Evolutionary conservation across 345 rosid genomes (phyloP).

Genomic region (Syzygium aqueum): DNA sequence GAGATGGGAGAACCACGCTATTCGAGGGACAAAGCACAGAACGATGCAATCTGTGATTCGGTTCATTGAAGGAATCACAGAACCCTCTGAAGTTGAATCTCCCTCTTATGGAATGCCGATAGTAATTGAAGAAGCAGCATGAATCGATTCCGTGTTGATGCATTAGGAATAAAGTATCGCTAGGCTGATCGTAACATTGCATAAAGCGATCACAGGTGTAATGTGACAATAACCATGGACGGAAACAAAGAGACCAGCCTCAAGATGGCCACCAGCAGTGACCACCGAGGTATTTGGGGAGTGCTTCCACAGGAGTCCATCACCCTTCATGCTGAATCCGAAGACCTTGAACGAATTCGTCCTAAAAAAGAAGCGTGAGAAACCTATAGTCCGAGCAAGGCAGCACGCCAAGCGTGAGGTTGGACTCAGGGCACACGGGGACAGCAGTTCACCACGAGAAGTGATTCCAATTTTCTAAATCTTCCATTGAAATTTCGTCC

Average conservation of each 20-base stretch:
- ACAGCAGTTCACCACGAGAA: slow-evolving; percentile 15
- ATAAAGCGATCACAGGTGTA: background rate
- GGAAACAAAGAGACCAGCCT: slow-evolving; percentile 8
- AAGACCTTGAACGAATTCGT: slow-evolving; percentile 15
- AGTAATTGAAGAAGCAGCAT: background rate
- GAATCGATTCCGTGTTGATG: background rate
- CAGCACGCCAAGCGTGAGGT: slow-evolving; percentile 15
- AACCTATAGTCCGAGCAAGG: slow-evolving; percentile 28
- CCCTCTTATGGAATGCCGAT: background rate
- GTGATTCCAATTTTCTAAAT: slow-evolving; percentile 6
- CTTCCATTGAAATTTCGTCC: background rate
- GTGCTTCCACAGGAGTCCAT: slow-evolving; percentile 19
- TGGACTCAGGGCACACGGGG: slow-evolving; percentile 28
- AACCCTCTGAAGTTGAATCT: slow-evolving; percentile 29
- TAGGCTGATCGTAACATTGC: background rate
- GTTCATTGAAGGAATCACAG: slow-evolving; percentile 2
- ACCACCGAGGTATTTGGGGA: slow-evolving; percentile 9
- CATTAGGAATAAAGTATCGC: background rate
- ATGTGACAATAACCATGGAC: background rate
- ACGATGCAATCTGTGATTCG: slow-evolving; percentile 20
- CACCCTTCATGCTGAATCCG: slow-evolving; percentile 18
- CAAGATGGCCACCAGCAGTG: slow-evolving; percentile 27
- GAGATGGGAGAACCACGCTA: slow-evolving; percentile 9
- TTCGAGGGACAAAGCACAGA: slow-evolving; percentile 13
- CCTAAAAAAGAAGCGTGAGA: slow-evolving; percentile 21